phyloP scores from a whole-genome alignment of 176 grass and related monocot genomes.

The Neostapfia colusana region DNA sequence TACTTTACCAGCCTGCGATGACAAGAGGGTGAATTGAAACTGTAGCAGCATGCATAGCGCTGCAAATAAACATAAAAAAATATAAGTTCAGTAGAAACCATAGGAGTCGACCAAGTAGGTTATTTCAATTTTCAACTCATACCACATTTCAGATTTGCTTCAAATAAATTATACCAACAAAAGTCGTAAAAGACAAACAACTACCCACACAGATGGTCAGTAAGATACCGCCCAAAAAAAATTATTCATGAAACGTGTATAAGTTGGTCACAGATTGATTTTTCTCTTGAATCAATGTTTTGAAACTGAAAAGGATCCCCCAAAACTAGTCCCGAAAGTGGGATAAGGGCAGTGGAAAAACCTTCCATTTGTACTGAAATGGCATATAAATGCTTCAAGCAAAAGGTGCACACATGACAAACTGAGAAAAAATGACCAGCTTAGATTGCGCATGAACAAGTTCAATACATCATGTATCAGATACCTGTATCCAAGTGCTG shows the following conservation, averaged over 20 bases:
- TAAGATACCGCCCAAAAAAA: no score
- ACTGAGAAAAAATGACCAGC: neutral
- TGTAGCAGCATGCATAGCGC: slow-evolving; percentile 89
- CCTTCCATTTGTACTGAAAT: slow-evolving; percentile 11
- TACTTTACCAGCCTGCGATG: slow-evolving; percentile 91
- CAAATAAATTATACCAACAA: no score
- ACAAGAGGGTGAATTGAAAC: slow-evolving; percentile 95
- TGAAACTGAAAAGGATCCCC: neutral
- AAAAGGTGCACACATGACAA: slow-evolving; percentile 22
- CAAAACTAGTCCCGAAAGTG: neutral
- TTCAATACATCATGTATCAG: slow-evolving; percentile 25
- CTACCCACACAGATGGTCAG: no score
- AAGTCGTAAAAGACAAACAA: no score
- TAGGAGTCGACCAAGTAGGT: neutral
- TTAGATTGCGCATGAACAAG: slow-evolving; percentile 7
- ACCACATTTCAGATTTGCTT: no score
- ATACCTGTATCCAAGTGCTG: slow-evolving; percentile 89
- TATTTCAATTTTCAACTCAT: slow-evolving; percentile 19
- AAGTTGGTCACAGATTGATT: slow-evolving; percentile 1
- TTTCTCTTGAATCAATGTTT: slow-evolving; percentile 21
- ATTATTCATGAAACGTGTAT: neutral
- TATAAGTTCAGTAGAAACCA: slow-evolving; percentile 26
- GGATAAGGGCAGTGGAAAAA: neutral
- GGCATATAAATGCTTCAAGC: neutral
- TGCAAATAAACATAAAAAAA: slow-evolving; percentile 45